Percentiles rank a stretch among this genome's conserved stretches.
phyloP scores from a whole-genome alignment of 2,329 filamentous ascomycete genomes.

The Blastomyces percursus region DNA sequence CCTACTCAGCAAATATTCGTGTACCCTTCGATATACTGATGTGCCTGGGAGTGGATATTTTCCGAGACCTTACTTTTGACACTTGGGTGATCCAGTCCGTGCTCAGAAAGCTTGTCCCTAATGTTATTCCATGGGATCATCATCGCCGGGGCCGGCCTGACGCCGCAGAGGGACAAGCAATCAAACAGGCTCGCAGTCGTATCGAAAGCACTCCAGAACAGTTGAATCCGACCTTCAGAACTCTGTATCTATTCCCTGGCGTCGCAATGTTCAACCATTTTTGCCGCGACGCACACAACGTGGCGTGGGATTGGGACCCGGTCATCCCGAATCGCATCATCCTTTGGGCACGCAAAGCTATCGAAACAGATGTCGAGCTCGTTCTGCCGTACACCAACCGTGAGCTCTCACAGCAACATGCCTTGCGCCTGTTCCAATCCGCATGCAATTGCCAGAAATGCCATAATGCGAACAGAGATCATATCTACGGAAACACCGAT shows the following conservation, averaged over 20 bases:
- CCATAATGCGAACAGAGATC: neutral
- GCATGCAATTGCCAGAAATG: slow-evolving; percentile 6
- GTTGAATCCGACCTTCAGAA: slow-evolving; percentile 18
- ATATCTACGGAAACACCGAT: neutral
- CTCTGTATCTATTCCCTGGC: slow-evolving; percentile 25
- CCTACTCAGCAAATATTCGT: slow-evolving; percentile 26
- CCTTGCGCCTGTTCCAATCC: slow-evolving; percentile 8
- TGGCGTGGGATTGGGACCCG: slow-evolving; percentile 22
- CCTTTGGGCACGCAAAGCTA: slow-evolving; percentile 20
- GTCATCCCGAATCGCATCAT: slow-evolving; percentile 22
- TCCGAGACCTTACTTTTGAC: slow-evolving; percentile 28
- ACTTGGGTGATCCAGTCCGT: slow-evolving; percentile 29
- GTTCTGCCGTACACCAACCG: slow-evolving; percentile 7
- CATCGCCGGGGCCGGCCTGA: slow-evolving; percentile 11
- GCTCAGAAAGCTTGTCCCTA: slow-evolving; percentile 24
- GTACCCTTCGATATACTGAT: slow-evolving; percentile 29
- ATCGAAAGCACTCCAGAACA: slow-evolving; percentile 9
- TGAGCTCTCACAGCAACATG: slow-evolving; percentile 5
- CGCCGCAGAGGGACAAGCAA: slow-evolving; percentile 1
- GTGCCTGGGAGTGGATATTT: slow-evolving; percentile 28
- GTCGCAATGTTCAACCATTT: slow-evolving; percentile 26
- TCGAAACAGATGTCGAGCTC: slow-evolving; percentile 21
- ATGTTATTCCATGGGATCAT: slow-evolving; percentile 24
- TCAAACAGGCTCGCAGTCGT: slow-evolving; percentile 9
- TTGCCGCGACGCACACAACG: slow-evolving; percentile 18